Evolutionary conservation across 768 basidiomycete species (phyloP).

Genomic region (Amanita rimosa): DNA sequence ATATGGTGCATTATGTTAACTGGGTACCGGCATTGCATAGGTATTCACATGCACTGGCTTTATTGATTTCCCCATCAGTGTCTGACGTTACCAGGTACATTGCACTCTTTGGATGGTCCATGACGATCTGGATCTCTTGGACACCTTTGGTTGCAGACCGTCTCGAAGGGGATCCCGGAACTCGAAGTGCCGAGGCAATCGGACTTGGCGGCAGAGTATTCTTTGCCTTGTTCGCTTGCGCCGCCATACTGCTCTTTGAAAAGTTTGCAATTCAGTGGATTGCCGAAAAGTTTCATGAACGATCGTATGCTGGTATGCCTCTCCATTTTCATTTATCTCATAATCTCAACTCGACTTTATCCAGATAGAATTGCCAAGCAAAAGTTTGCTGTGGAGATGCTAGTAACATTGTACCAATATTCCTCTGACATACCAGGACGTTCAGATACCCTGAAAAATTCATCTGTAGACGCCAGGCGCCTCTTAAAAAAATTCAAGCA

Average conservation of each 20-base stretch:
- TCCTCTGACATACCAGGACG: constrained; percentile 66
- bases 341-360: background rate
- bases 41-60: constrained; percentile 20
- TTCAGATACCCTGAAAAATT: constrained; percentile 43
- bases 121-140: constrained; percentile 62
- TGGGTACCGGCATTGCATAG: constrained; percentile 60
- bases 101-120: constrained; percentile 57
- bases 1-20: constrained; percentile 64
- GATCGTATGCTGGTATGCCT: constrained; percentile 52
- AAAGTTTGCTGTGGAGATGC: constrained; percentile 60
- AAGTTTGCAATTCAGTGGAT: constrained; percentile 86
- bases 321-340: background rate
- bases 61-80: background rate
- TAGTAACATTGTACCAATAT: constrained; percentile 70
- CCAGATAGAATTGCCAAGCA: constrained; percentile 75
- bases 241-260: constrained; percentile 63
- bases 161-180: constrained; percentile 19
- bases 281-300: constrained; percentile 71
- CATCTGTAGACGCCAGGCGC: constrained; percentile 40
- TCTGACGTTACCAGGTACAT: constrained; percentile 31
- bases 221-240: constrained; percentile 62
- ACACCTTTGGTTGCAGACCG: constrained; percentile 48
- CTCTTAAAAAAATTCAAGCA: constrained; percentile 63
- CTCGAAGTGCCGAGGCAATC: constrained; percentile 29
- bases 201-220: constrained; percentile 51